phyloP scores from a whole-genome alignment of 2,329 filamentous ascomycete species.

The Ascomycota sp. region DNA sequence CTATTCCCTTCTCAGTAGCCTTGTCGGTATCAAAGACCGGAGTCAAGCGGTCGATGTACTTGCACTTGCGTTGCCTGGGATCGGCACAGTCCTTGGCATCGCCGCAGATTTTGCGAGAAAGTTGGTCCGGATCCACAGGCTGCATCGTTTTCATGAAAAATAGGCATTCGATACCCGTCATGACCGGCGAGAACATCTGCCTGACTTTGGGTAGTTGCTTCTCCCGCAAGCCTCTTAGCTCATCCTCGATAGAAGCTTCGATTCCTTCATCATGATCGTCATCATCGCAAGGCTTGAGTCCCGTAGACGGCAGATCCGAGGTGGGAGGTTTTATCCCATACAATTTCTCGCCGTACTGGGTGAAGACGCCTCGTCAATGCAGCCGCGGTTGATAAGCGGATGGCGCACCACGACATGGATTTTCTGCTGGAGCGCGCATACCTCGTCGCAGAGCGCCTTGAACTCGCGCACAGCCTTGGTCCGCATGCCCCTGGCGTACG shows the following conservation, averaged over 20 bases:
- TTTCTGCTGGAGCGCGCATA: no score
- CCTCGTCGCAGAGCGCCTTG: slow-evolving; percentile 43
- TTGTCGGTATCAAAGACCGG: slow-evolving; percentile 34
- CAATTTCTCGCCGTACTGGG: slow-evolving; percentile 46
- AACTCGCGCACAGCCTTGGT: slow-evolving; percentile 49
- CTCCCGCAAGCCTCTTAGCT: slow-evolving; percentile 42
- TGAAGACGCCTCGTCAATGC: no score
- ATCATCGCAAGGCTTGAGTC: no score
- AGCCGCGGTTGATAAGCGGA: no score
- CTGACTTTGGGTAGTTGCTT: slow-evolving; percentile 19
- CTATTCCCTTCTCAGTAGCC: slow-evolving; percentile 47
- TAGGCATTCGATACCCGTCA: slow-evolving; percentile 38
- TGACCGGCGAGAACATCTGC: slow-evolving; percentile 30
- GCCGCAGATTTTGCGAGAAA: slow-evolving; percentile 33
- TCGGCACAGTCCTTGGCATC: slow-evolving; percentile 26
- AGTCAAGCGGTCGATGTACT: slow-evolving; percentile 38
- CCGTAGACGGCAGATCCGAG: slow-evolving; percentile 12
- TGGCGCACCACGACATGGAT: no score
- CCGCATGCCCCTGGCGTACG: slow-evolving; percentile 53
- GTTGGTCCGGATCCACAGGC: slow-evolving; percentile 33
- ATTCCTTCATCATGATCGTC: slow-evolving; percentile 39
- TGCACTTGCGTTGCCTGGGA: slow-evolving; percentile 22
- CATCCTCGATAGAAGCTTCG: slow-evolving; percentile 50
- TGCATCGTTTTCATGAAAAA: slow-evolving; percentile 37
- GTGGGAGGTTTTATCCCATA: slow-evolving; percentile 27